A percentile compares a stretch with the other conserved stretches of the same genome.
Conservation (phyloP, 163 green algal genomes). For the Trebouxiophyceae sp. region DNA sequence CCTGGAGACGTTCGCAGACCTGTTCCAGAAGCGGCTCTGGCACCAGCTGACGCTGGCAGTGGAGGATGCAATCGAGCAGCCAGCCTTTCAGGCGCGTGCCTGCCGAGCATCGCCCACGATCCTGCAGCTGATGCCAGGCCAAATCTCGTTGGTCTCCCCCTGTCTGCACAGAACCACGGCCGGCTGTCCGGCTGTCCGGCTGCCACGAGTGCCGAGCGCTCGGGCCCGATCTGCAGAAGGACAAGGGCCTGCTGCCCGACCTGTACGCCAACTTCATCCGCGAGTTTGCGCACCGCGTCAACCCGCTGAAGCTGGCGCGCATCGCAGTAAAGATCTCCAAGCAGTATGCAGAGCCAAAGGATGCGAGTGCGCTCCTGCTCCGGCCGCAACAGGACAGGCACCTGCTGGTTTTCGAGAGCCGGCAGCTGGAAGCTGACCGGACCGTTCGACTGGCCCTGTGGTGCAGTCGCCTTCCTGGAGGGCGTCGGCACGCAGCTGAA, state of each 20-base stretch:
- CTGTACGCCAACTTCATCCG: constrained; percentile 88
- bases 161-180: background rate
- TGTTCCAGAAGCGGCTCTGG: constrained; percentile 93
- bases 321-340: constrained; percentile 78
- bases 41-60: constrained; percentile 91
- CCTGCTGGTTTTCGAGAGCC: background rate
- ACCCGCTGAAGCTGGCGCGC: constrained; percentile 87
- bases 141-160: background rate
- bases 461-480: constrained; percentile 49
- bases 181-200: background rate
- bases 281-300: constrained; percentile 88
- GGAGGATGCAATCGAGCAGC: constrained; percentile 58
- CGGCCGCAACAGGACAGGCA: background rate
- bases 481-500: constrained; percentile 60
- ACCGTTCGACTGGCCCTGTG: background rate
- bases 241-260: constrained; percentile 56
- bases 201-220: background rate
- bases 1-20: constrained; percentile 2
- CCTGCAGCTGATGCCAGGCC: background rate
- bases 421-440: background rate
- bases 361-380: background rate
- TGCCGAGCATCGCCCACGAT: too few relatives aligned
- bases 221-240: constrained; percentile 13
- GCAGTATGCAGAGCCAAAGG: constrained; percentile 27
- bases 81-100: constrained; percentile 53